A percentile compares a stretch with the other conserved stretches of the same genome.
Evolutionary conservation across 345 rosid species (phyloP).

Genomic region (Syzygium grande): DNA sequence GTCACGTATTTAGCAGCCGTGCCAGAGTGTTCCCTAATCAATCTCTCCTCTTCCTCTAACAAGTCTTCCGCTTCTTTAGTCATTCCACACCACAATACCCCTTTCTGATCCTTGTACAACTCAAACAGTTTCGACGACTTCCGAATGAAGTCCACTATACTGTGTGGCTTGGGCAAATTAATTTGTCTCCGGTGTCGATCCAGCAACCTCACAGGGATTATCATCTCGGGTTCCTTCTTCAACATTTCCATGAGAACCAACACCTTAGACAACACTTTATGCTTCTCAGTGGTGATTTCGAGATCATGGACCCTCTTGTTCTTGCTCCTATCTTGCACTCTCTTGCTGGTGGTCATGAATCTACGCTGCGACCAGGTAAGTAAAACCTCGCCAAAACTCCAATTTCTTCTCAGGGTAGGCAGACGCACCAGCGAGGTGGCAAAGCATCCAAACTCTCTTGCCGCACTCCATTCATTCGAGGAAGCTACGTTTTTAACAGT

Average conservation of each 20-base stretch:
- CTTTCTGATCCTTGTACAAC: constrained; percentile 65
- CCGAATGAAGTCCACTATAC: constrained; percentile 50
- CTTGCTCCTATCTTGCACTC: constrained; percentile 76
- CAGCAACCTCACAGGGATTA: constrained; percentile 43
- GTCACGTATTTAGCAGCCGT: constrained; percentile 70
- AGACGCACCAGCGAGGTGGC: too few species aligned
- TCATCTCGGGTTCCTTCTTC: constrained; percentile 68
- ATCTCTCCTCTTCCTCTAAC: constrained; percentile 47
- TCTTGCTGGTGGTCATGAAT: constrained; percentile 70
- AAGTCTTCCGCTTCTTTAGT: constrained; percentile 52
- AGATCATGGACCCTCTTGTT: constrained; percentile 60
- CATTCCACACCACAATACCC: constrained; percentile 77
- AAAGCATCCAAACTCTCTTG: too few species aligned
- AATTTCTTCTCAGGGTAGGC: too few species aligned
- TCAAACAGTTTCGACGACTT: constrained; percentile 77
- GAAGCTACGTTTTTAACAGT: too few species aligned
- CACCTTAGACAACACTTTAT: constrained; percentile 55
- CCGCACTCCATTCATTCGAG: too few species aligned
- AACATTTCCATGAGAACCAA: constrained; percentile 54
- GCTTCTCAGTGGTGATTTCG: constrained; percentile 65
- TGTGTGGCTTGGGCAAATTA: constrained; percentile 62
- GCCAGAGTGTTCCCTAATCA: constrained; percentile 52
- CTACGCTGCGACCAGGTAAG: constrained; percentile 5
- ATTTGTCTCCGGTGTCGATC: constrained; percentile 46
- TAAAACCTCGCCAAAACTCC: too few species aligned